Conservation (phyloP, 306 rosid species). For the Calophaca sinica region DNA sequence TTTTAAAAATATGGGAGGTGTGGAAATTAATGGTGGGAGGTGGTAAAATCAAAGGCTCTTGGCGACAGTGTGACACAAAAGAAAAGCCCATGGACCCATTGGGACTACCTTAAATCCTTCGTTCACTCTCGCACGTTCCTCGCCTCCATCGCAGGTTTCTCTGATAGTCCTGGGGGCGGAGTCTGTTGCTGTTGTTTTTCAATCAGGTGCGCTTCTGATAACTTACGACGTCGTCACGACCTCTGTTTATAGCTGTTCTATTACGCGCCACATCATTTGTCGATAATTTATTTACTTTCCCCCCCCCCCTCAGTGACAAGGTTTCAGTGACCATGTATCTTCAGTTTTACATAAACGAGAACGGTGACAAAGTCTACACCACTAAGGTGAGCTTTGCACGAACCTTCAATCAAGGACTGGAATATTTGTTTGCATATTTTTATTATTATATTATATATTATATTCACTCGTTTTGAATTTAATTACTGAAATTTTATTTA, state of each 20-base stretch:
- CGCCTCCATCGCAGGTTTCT: not conserved
- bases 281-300: too few species aligned
- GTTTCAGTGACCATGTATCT: conserved; percentile 76
- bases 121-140: not conserved
- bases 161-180: too few species aligned
- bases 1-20: too few species aligned
- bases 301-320: too few species aligned
- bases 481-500: not conserved
- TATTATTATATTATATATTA: not conserved
- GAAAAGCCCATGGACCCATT: not conserved
- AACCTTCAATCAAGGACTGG: too few species aligned
- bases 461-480: not conserved
- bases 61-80: too few species aligned
- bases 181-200: not conserved
- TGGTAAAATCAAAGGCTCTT: too few species aligned
- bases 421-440: not conserved
- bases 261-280: too few species aligned
- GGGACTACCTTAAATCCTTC: conserved; percentile 16
- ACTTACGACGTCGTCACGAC: not conserved
- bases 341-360: conserved; percentile 80
- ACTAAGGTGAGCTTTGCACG: conserved; percentile 57
- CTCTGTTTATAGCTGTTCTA: not conserved
- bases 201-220: not conserved
- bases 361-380: conserved; percentile 87
- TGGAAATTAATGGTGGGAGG: too few species aligned